Base-by-base conservation (phyloP, 331 rosid genomes). In the Acacia concinna region DNA sequence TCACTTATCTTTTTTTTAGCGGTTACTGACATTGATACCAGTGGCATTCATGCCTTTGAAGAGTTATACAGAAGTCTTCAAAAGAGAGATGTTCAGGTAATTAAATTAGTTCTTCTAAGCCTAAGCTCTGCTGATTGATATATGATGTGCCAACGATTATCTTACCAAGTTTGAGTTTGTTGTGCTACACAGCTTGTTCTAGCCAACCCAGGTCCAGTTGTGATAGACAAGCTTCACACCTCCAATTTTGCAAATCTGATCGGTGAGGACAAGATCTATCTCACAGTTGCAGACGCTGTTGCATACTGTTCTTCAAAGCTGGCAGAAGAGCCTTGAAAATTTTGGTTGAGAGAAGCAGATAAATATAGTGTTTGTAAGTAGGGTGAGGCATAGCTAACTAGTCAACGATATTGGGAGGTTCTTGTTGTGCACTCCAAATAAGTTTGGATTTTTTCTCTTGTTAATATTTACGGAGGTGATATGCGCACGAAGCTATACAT, bases 1-100 rank as follows among this genome's bases (percentile, higher is more conserved):
- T 75, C 41, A 15, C 46, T 81, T 82, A 74, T 85, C 10, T 10
- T n/a, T 56, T 23, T 23, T 23, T 23, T 9, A 94, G 98, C 98
- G 4, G 98, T 94, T 70, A 94, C 97, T 12, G 98, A 94, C 80
- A 90, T 94, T 2, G 98, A 94, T 83, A 94, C 98, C 30, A 94
- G 98, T 75, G 98, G 97, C 72, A 92, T 95, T 81, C 97, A 90
- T 82, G 94, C 97, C 68, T 83, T 95, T 25, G 94, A 92, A 83
- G 98, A 95, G 81, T 82, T 96, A 56, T 32, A 80, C 47, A 83
- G 89, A 75, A 91, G 93, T 85, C 99, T 93, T 78, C 87, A 83
- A 37, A 96, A 96, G 85, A 81, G 96, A 91, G 89, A 86, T 31
- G 66, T 93, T 71, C 90, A 96, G 94, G 98, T 93, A 82, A 77